These are phyloP conservation scores for Rubus parviflorus DNA, from an alignment of 306 rosid genomes.

Conservation along the genomic window DNA sequence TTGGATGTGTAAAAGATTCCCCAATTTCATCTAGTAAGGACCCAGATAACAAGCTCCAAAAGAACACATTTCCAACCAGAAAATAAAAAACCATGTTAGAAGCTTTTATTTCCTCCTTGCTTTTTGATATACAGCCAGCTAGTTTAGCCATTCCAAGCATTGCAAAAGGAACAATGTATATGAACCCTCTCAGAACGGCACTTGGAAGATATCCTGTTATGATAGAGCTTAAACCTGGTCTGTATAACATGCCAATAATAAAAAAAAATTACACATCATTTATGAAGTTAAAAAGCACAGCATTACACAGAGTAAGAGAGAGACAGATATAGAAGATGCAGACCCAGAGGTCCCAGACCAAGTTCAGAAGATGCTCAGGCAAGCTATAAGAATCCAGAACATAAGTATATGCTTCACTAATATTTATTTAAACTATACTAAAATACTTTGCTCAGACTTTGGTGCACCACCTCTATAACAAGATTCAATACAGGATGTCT, in stretches of 20 bases:
- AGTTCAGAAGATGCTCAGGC: not conserved
- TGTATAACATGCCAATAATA: constrained; percentile 35
- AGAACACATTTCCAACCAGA: constrained; percentile 88
- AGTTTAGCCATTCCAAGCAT: constrained; percentile 86
- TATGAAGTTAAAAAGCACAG: not conserved
- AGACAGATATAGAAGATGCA: not conserved
- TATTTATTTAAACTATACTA: not conserved
- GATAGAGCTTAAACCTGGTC: constrained; percentile 90
- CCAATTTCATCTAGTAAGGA: constrained; percentile 83
- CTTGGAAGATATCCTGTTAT: constrained; percentile 92
- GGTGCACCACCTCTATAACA: not conserved
- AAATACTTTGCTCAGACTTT: not conserved
- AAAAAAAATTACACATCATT: constrained; percentile 15
- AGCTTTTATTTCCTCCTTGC: constrained; percentile 89
- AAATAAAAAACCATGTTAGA: constrained; percentile 96
- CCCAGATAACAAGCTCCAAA: constrained; percentile 82
- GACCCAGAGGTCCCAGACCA: not conserved
- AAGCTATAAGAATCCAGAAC: not conserved
- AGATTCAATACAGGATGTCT: not conserved
- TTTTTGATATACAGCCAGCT: constrained; percentile 73
- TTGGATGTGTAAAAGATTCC: constrained; percentile 62
- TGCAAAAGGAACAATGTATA: constrained; percentile 75
- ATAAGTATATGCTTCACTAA: not conserved
- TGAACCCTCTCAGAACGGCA: constrained; percentile 72
- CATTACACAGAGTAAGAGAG: not conserved